Evolutionary conservation across 2,329 filamentous ascomycete genomes (phyloP).

Genomic region (Colletotrichum acutatum): DNA sequence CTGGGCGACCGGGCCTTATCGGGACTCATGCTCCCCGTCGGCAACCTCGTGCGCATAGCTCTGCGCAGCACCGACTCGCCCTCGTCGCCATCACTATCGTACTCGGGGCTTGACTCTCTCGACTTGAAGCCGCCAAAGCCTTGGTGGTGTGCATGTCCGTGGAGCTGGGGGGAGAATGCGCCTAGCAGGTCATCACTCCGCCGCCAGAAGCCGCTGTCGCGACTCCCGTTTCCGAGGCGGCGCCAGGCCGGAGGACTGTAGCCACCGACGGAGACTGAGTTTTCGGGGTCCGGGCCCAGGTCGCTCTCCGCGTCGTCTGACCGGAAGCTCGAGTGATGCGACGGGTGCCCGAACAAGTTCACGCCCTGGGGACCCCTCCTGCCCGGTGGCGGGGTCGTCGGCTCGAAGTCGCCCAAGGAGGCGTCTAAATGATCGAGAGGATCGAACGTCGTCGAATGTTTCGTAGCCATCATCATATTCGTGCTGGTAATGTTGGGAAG

Average conservation of each 20-base stretch:
- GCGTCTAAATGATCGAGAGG: slow-evolving; percentile 58
- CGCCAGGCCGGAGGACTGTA: slow-evolving; percentile 72
- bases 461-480: slow-evolving; percentile 38
- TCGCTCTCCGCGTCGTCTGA: slow-evolving; percentile 52
- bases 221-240: slow-evolving; percentile 68
- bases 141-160: slow-evolving; percentile 35
- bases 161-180: slow-evolving; percentile 49
- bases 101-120: slow-evolving; percentile 47
- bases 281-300: slow-evolving; percentile 50
- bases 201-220: slow-evolving; percentile 71
- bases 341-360: slow-evolving; percentile 51
- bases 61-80: slow-evolving; percentile 58
- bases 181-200: slow-evolving; percentile 62
- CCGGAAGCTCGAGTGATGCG: slow-evolving; percentile 55
- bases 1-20: slow-evolving; percentile 60
- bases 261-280: slow-evolving; percentile 61
- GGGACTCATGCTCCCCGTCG: slow-evolving; percentile 66
- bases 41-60: slow-evolving; percentile 66
- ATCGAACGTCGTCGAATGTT: slow-evolving; percentile 44
- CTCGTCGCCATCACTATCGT: slow-evolving; percentile 48
- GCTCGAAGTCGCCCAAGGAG: slow-evolving; percentile 66
- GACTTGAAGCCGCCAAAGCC: slow-evolving; percentile 32
- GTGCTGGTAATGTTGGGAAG: slow-evolving; percentile 10
- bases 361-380: slow-evolving; percentile 35
- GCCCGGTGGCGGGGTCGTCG: slow-evolving; percentile 51